Evolutionary conservation across 352 stramenopile species (phyloP).

Genomic region (Phytophthora ramorum): DNA sequence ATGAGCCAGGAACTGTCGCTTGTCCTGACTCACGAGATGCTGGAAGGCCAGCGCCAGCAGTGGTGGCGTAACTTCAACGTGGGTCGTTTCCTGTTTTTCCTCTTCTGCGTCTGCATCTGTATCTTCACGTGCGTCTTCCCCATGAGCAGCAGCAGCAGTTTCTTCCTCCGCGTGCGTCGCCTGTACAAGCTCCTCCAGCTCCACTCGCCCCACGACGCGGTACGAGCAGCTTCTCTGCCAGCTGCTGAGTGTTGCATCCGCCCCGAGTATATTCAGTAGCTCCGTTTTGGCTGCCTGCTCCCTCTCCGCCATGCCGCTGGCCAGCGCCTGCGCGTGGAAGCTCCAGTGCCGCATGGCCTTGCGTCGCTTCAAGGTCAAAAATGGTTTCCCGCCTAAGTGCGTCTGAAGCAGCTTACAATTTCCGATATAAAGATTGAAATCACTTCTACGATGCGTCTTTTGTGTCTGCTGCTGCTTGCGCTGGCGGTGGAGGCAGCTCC

Average conservation of each 20-base stretch:
- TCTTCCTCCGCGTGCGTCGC: conserved; percentile 10
- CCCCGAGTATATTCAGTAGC: conserved; percentile 35
- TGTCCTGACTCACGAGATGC: conserved; percentile 51
- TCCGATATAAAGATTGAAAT: too few species aligned
- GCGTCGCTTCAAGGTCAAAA: conserved; percentile 5
- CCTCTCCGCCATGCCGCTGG: conserved; percentile 44
- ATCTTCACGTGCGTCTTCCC: background rate
- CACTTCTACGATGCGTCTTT: conserved; percentile 5
- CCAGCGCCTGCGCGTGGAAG: conserved; percentile 59
- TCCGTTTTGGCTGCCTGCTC: conserved; percentile 39
- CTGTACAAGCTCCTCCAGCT: conserved; percentile 44
- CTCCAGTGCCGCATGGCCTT: conserved; percentile 32
- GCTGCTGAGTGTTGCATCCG: conserved; percentile 29
- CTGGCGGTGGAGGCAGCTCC: conserved; percentile 11
- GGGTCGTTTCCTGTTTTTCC: background rate
- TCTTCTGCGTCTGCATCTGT: background rate
- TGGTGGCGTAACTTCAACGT: conserved; percentile 30
- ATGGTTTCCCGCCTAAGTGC: conserved; percentile 2
- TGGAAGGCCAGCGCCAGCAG: conserved; percentile 62
- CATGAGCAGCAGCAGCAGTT: background rate
- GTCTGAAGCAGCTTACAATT: background rate
- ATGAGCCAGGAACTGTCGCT: conserved; percentile 36
- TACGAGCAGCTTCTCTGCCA: conserved; percentile 48
- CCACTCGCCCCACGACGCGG: conserved; percentile 46
- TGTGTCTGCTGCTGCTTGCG: conserved; percentile 9